Evolutionary conservation across 352 stramenopile genomes (phyloP).

Genomic region (Phytopythium kandeliae): DNA sequence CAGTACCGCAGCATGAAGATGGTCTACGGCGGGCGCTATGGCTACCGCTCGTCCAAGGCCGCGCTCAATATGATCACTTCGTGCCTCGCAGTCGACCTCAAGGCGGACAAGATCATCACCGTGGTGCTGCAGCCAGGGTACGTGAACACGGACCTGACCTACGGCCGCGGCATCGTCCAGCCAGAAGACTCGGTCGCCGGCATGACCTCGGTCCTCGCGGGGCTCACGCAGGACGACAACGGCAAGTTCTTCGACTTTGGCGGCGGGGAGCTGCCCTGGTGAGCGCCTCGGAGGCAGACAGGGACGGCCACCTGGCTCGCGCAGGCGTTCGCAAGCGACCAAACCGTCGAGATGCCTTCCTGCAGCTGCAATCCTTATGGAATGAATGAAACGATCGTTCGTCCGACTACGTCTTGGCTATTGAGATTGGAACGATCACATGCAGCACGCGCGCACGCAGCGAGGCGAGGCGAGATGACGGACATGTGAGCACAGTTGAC

Average conservation of each 20-base stretch:
- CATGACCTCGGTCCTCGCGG: conserved; percentile 21
- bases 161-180: conserved; percentile 12
- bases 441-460: too few relatives aligned
- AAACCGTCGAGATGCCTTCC: too few relatives aligned
- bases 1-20: conserved; percentile 9
- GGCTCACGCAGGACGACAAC: conserved; percentile 17
- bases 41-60: conserved; percentile 44
- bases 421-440: too few relatives aligned
- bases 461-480: too few relatives aligned
- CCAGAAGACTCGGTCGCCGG: conserved; percentile 18
- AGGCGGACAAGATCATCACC: conserved; percentile 18
- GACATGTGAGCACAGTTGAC: conserved; percentile 77
- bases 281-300: not conserved
- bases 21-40: conserved; percentile 25
- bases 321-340: too few relatives aligned
- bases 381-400: too few relatives aligned
- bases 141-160: conserved; percentile 35
- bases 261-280: conserved; percentile 35
- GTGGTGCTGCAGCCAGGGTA: conserved; percentile 30
- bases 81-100: conserved; percentile 24
- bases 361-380: too few relatives aligned
- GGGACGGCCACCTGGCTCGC: too few relatives aligned
- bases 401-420: too few relatives aligned
- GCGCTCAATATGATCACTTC: conserved; percentile 44
- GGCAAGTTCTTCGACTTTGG: conserved; percentile 48